Percentiles rank a stretch among this genome's conserved stretches.
These are phyloP conservation scores for Pythium pectinolyticum DNA, from an alignment of 352 stramenopile species.

Conservation along the genomic window DNA sequence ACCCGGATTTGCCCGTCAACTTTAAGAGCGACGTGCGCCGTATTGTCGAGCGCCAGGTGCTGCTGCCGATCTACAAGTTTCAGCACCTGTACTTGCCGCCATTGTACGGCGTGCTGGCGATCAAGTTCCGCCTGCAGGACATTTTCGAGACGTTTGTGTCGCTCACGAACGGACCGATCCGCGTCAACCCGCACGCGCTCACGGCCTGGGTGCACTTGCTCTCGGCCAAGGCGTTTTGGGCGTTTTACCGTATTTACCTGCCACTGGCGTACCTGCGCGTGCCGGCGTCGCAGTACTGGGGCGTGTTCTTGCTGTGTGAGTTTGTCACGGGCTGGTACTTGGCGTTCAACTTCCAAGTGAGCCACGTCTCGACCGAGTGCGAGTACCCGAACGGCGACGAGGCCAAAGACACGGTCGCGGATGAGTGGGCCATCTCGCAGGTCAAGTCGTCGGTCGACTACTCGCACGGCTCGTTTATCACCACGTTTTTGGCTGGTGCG, in stretches of 20 bases:
- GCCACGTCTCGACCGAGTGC: constrained; percentile 88
- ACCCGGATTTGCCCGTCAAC: constrained; percentile 92
- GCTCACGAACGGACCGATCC: constrained; percentile 88
- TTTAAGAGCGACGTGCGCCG: constrained; percentile 84
- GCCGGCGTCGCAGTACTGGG: constrained; percentile 56
- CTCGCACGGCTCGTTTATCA: constrained; percentile 71
- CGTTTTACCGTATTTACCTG: constrained; percentile 88
- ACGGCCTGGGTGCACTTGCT: constrained; percentile 84
- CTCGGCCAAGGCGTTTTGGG: constrained; percentile 87
- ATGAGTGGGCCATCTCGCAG: constrained; percentile 93
- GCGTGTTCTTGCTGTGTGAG: constrained; percentile 85
- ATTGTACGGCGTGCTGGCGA: constrained; percentile 92
- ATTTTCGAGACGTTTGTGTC: constrained; percentile 87
- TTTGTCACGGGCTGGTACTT: constrained; percentile 92
- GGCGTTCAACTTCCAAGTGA: constrained; percentile 94
- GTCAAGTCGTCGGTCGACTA: constrained; percentile 96
- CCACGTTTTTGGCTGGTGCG: constrained; percentile 93
- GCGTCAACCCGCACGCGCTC: constrained; percentile 87
- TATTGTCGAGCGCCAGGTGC: constrained; percentile 86
- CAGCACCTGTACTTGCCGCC: constrained; percentile 93
- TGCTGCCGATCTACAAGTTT: constrained; percentile 88
- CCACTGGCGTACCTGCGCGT: constrained; percentile 79
- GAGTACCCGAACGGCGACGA: constrained; percentile 83
- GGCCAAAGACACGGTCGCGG: constrained; percentile 56
- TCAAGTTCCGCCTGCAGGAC: constrained; percentile 94